Conservation (phyloP, 371 early-diverging fungal species). For the Circinella umbellata region DNA sequence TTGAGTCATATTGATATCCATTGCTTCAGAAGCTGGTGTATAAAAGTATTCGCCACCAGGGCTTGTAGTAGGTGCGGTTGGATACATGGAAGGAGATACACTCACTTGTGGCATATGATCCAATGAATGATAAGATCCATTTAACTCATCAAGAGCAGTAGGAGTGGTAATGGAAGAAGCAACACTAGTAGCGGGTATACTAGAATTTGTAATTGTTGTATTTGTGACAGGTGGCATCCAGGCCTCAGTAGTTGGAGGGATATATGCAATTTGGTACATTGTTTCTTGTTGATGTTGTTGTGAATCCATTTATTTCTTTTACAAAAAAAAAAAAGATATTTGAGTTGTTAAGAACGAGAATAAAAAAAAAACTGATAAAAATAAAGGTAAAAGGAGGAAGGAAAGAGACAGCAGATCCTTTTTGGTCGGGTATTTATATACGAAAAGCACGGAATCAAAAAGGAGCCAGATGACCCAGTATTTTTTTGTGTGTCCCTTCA, state of each 20-base stretch:
- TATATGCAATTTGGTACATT: conserved; percentile 1
- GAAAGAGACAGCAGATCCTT: not conserved
- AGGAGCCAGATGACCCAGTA: not conserved
- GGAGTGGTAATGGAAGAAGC: not conserved
- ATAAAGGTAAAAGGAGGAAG: not conserved
- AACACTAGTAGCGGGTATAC: not conserved
- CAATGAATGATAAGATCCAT: conserved; percentile 2
- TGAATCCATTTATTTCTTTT: conserved; percentile 2
- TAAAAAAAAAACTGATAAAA: not conserved
- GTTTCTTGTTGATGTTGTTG: conserved; percentile 3
- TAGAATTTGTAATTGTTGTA: not conserved
- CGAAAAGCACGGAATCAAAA: not conserved
- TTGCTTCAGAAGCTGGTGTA: conserved; percentile 2
- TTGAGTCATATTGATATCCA: not conserved
- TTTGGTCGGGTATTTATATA: not conserved
- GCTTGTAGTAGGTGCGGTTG: not conserved
- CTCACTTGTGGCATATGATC: not conserved
- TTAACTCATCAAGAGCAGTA: conserved; percentile 2
- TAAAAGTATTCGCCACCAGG: conserved; percentile 8
- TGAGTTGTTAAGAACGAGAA: not conserved
- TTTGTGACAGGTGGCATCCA: conserved; percentile 6
- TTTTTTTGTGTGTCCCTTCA: conserved; percentile 3
- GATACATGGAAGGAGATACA: not conserved
- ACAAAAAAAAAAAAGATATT: not conserved
- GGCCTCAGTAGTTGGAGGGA: conserved; percentile 7